These are phyloP conservation scores for Irpex rosettiformis DNA, from an alignment of 1,284 basidiomycete genomes.

Conservation along the genomic window DNA sequence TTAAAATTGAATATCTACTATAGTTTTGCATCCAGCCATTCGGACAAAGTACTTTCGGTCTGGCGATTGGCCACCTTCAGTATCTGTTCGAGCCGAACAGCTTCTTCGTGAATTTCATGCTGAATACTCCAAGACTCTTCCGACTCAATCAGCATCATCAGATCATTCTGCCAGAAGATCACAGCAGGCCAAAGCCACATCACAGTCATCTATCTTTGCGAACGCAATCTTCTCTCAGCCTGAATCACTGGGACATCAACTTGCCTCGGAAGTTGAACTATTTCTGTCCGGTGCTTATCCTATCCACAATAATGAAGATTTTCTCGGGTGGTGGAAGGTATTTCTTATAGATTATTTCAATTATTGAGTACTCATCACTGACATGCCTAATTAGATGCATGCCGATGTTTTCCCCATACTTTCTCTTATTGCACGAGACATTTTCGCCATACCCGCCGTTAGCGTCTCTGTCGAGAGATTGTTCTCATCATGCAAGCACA, in stretches of 20 bases:
- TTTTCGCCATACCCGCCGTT: conserved; percentile 24
- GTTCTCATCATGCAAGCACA: conserved; percentile 23
- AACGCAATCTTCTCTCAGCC: not conserved
- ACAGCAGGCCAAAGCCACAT: not conserved
- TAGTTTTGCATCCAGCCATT: conserved; percentile 19
- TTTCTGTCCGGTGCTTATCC: conserved; percentile 5
- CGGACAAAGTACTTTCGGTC: conserved; percentile 16
- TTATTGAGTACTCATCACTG: not conserved
- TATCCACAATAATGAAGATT: conserved; percentile 10
- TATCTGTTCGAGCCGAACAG: conserved; percentile 8
- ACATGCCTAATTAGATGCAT: conserved; percentile 8
- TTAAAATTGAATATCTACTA: conserved; percentile 14
- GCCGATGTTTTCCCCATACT: conserved; percentile 10
- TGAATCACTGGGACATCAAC: not conserved
- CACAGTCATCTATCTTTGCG: not conserved
- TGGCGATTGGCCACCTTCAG: conserved; percentile 9
- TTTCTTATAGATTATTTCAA: not conserved
- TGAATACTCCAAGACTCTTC: conserved; percentile 3
- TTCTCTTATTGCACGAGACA: conserved; percentile 17
- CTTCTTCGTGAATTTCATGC: conserved; percentile 10
- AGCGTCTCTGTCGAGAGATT: conserved; percentile 24
- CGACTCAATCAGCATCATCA: not conserved
- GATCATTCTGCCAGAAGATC: not conserved
- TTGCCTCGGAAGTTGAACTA: conserved; percentile 4
- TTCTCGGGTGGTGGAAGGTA: conserved; percentile 21